phyloP scores from a whole-genome alignment of 345 rosid genomes.

The Aquilaria yunnanensis region DNA sequence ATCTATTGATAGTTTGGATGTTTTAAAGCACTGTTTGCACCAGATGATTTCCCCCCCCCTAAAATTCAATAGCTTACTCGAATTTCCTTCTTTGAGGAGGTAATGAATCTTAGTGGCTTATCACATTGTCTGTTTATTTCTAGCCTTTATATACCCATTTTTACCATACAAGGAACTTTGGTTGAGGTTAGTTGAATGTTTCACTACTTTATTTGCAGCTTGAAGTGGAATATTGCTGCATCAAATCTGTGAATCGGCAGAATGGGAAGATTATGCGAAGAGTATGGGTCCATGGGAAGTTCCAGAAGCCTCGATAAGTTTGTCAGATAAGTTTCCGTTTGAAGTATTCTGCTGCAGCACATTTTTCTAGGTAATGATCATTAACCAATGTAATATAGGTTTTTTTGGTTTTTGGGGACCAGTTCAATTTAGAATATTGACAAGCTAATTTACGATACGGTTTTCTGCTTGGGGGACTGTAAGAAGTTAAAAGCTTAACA shows the following conservation, averaged over 20 bases:
- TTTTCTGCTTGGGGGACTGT: no score
- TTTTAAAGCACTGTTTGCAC: slow-evolving; percentile 1
- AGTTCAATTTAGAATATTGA: no score
- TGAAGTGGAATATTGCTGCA: slow-evolving; percentile 84
- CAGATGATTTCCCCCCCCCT: neutral
- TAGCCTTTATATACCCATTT: neutral
- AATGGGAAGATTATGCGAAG: slow-evolving; percentile 68
- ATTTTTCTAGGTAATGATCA: no score
- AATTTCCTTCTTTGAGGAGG: neutral
- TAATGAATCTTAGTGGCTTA: neutral
- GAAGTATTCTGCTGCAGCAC: neutral
- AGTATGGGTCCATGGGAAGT: slow-evolving; percentile 96
- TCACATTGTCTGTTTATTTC: neutral
- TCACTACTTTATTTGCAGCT: slow-evolving; percentile 33
- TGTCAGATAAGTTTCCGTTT: slow-evolving; percentile 3
- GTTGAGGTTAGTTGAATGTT: slow-evolving; percentile 1
- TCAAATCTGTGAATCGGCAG: slow-evolving; percentile 59
- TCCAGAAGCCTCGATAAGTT: slow-evolving; percentile 47
- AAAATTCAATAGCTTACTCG: neutral
- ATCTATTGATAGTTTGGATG: slow-evolving; percentile 1
- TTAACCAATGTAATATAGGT: no score
- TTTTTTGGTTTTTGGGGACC: no score
- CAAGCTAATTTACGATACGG: no score
- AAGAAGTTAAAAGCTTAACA: no score
- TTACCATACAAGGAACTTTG: neutral